Conservation (phyloP, 169 alveolate genomes). For the Cryptosporidium xiaoi region DNA sequence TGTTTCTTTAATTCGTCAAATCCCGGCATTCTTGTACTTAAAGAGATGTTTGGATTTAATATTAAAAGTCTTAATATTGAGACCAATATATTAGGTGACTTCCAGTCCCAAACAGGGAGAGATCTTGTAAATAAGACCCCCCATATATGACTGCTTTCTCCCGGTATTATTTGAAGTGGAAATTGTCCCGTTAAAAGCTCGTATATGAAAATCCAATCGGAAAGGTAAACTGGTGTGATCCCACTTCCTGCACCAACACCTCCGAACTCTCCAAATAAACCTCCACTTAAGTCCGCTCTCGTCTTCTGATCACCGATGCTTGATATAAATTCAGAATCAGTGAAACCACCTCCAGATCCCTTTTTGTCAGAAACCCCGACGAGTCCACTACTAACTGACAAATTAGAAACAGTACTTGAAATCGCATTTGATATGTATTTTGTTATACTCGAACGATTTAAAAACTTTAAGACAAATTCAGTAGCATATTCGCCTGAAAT, state of each 20-base stretch:
- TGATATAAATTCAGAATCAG: not conserved
- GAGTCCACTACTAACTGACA: not conserved
- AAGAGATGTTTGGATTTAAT: constrained; percentile 75
- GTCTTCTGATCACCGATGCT: too few relatives aligned
- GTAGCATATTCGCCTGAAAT: constrained; percentile 53
- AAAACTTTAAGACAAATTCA: constrained; percentile 23
- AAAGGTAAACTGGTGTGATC: constrained; percentile 27
- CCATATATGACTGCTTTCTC: constrained; percentile 81
- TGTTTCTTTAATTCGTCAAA: constrained; percentile 75
- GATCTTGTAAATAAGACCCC: constrained; percentile 80
- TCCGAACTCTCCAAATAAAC: not conserved
- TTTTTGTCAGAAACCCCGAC: not conserved
- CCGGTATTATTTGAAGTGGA: constrained; percentile 79
- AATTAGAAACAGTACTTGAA: constrained; percentile 25
- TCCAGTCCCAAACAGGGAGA: constrained; percentile 79
- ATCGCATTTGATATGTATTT: constrained; percentile 39
- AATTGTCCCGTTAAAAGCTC: constrained; percentile 80
- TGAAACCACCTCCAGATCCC: not conserved
- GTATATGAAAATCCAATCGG: constrained; percentile 80
- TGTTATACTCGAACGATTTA: constrained; percentile 3
- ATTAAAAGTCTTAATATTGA: constrained; percentile 79
- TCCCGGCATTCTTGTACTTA: constrained; percentile 78
- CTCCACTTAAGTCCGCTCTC: too few relatives aligned
- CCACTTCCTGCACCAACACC: not conserved
- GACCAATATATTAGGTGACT: constrained; percentile 77